A percentile compares a stretch with the other conserved stretches of the same genome.
Evolutionary conservation across 2,329 filamentous ascomycete species (phyloP).

Genomic region (Fragosphaeria purpurea): DNA sequence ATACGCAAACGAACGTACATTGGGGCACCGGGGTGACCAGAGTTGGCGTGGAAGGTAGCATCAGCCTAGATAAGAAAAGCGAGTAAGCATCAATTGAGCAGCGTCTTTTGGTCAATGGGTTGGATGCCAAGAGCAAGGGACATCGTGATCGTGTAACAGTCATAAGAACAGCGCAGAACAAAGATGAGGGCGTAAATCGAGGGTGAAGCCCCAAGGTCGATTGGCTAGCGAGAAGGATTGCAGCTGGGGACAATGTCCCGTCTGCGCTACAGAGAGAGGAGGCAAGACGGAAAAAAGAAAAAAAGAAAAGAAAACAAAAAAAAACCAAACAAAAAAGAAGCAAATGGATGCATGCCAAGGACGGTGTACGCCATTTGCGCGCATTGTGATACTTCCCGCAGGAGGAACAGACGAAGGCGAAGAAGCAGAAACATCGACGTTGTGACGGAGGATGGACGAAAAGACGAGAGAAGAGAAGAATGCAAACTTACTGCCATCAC

Average conservation of each 20-base stretch:
- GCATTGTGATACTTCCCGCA: too few species aligned
- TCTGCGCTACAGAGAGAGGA: too few species aligned
- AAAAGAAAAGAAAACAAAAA: too few species aligned
- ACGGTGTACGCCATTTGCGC: too few species aligned
- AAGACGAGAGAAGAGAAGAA: neutral
- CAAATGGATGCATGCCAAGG: too few species aligned
- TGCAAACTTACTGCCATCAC: slow-evolving; percentile 71
- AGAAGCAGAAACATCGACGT: neutral
- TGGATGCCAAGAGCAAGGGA: neutral
- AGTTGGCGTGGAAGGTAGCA: slow-evolving; percentile 94
- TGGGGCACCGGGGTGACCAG: slow-evolving; percentile 94
- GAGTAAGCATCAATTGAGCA: slow-evolving; percentile 3
- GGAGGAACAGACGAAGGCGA: neutral
- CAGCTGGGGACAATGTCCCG: too few species aligned
- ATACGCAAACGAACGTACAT: slow-evolving; percentile 54
- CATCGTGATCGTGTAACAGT: too few species aligned
- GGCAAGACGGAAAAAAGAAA: too few species aligned
- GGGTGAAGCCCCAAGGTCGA: too few species aligned
- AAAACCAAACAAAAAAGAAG: neutral
- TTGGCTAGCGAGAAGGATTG: too few species aligned
- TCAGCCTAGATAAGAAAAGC: slow-evolving; percentile 57
- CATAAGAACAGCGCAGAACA: too few species aligned
- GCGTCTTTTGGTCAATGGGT: neutral
- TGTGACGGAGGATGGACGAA: slow-evolving; percentile 13
- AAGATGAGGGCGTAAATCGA: too few species aligned